Evolutionary conservation across 2,329 filamentous ascomycete species (phyloP).

Genomic region (Calycina herbarum): DNA sequence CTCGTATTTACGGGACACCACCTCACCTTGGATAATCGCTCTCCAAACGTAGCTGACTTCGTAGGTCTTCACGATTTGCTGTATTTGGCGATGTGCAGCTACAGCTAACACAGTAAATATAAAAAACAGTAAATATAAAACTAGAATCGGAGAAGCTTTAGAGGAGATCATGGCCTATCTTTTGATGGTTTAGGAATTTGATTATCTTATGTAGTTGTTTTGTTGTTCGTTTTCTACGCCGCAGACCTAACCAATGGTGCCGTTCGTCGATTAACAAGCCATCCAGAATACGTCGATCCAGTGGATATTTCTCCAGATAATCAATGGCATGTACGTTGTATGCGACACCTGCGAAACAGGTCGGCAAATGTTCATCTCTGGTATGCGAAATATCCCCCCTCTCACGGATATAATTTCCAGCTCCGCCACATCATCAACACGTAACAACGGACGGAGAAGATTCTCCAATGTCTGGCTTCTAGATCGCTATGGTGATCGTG

Average conservation of each 20-base stretch:
- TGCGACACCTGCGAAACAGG: slow-evolving; percentile 46
- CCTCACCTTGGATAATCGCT: no score
- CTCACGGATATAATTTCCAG: slow-evolving; percentile 26
- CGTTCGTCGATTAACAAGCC: slow-evolving; percentile 44
- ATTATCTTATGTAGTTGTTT: no score
- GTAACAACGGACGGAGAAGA: slow-evolving; percentile 47
- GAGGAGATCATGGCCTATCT: no score
- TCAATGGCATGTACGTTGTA: slow-evolving; percentile 41
- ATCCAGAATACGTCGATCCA: slow-evolving; percentile 48
- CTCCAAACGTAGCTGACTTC: no score
- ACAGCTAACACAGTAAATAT: no score
- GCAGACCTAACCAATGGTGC: slow-evolving; percentile 42
- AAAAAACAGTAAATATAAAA: no score
- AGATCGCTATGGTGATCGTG: slow-evolving; percentile 47
- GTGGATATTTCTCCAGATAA: slow-evolving; percentile 45
- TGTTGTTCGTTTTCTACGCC: slow-evolving; percentile 43
- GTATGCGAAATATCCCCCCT: slow-evolving; percentile 39
- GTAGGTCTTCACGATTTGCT: no score
- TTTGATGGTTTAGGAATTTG: no score
- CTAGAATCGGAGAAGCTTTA: no score
- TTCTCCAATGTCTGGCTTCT: slow-evolving; percentile 50
- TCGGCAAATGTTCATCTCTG: slow-evolving; percentile 45
- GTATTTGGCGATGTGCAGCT: no score
- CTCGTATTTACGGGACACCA: no score
- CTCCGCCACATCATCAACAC: slow-evolving; percentile 37